phyloP scores from a whole-genome alignment of 371 early-diverging fungal genomes.

The Syncephalastrum contaminatum region DNA sequence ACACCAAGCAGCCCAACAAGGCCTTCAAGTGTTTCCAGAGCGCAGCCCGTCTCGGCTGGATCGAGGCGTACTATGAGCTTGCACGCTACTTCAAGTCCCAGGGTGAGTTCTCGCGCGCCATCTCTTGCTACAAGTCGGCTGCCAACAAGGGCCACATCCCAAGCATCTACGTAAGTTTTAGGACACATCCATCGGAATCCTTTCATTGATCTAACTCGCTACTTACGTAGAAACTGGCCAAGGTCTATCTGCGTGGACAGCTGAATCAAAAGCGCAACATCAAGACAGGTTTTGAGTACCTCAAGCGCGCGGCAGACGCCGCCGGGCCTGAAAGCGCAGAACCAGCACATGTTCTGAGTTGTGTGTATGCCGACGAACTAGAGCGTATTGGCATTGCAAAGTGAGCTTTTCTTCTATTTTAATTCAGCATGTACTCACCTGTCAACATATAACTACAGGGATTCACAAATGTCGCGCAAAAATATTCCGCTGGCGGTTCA shows the following conservation, averaged over 20 bases:
- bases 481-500: slow-evolving; percentile 12
- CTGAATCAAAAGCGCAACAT: slow-evolving; percentile 16
- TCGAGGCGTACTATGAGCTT: slow-evolving; percentile 19
- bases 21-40: slow-evolving; percentile 20
- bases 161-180: slow-evolving; percentile 16
- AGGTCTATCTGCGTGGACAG: slow-evolving; percentile 18
- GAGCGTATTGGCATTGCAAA: slow-evolving; percentile 14
- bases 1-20: slow-evolving; percentile 13
- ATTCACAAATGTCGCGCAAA: slow-evolving; percentile 11
- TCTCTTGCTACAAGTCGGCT: slow-evolving; percentile 74
- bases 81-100: slow-evolving; percentile 49
- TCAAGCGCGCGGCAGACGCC: slow-evolving; percentile 22
- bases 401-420: not conserved
- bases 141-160: slow-evolving; percentile 59
- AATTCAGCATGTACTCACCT: too few relatives aligned
- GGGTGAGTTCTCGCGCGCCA: slow-evolving; percentile 63
- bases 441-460: not conserved
- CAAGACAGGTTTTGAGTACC: slow-evolving; percentile 15
- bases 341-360: slow-evolving; percentile 40
- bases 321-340: slow-evolving; percentile 28
- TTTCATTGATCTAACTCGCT: not conserved
- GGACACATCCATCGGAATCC: not conserved
- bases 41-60: slow-evolving; percentile 20
- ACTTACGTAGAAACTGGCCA: slow-evolving; percentile 22
- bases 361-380: slow-evolving; percentile 36